These are phyloP conservation scores for Raphanus sativus DNA, from an alignment of 345 rosid species.

Conservation along the genomic window DNA sequence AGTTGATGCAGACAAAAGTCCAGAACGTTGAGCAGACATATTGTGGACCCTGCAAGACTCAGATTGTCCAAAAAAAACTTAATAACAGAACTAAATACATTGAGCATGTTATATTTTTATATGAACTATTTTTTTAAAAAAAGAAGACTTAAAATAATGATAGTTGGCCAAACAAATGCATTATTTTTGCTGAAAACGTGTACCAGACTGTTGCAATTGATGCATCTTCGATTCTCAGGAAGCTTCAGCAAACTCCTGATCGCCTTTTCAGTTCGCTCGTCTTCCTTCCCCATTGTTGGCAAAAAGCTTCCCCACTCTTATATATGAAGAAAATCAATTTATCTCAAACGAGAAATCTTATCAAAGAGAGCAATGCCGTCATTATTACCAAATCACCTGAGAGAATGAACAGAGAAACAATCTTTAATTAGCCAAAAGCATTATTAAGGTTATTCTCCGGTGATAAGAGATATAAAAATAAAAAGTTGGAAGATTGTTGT, in stretches of 20 bases:
- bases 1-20: slow-evolving; percentile 83
- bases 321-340: slow-evolving; percentile 2
- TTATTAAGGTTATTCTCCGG: not conserved
- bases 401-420: not conserved
- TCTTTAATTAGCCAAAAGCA: slow-evolving; percentile 15
- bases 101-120: not conserved
- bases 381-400: not conserved
- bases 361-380: slow-evolving; percentile 10
- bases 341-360: slow-evolving; percentile 1
- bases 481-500: not conserved
- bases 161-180: slow-evolving; percentile 2
- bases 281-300: slow-evolving; percentile 67
- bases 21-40: slow-evolving; percentile 89
- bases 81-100: not conserved
- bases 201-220: slow-evolving; percentile 87
- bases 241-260: slow-evolving; percentile 71
- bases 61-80: slow-evolving; percentile 15
- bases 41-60: slow-evolving; percentile 78
- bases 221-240: slow-evolving; percentile 77
- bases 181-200: not conserved
- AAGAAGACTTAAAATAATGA: not conserved
- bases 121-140: not conserved
- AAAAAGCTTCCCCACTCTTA: slow-evolving; percentile 7
- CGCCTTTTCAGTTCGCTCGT: slow-evolving; percentile 63
- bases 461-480: not conserved